A percentile compares a stretch with the other conserved stretches of the same genome.
Conservation (phyloP, 2,329 filamentous ascomycete species). For the Trichothecium sympodiale region DNA sequence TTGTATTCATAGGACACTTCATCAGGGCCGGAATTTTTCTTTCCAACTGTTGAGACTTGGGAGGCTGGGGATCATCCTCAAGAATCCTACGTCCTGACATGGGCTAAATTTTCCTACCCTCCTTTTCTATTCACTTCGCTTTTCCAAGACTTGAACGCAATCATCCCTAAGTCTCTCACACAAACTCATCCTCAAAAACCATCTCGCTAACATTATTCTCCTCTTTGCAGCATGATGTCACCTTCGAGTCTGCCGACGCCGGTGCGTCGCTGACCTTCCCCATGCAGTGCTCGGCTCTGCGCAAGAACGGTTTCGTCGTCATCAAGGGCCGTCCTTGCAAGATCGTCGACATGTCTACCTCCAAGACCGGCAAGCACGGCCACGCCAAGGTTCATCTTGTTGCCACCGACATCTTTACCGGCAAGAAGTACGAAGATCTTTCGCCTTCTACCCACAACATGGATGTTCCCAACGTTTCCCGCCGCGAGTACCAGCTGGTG, state of each 20-base stretch:
- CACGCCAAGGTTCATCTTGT: constrained; percentile 99
- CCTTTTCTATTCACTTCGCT: constrained; percentile 6
- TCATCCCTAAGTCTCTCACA: not conserved
- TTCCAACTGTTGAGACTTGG: no score
- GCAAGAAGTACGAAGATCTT: constrained; percentile 99
- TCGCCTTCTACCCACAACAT: constrained; percentile 97
- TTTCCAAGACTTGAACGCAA: no score
- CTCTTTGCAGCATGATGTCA: constrained; percentile 46
- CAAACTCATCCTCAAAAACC: not conserved
- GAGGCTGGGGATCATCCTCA: no score
- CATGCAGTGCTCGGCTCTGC: constrained; percentile 99
- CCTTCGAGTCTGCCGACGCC: constrained; percentile 90
- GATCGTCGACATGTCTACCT: constrained; percentile 99
- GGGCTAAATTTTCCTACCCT: no score
- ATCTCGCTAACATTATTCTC: constrained; percentile 8
- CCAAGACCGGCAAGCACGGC: constrained; percentile 99
- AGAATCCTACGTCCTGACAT: no score
- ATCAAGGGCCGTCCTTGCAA: constrained; percentile 99
- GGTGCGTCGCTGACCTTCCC: constrained; percentile 90
- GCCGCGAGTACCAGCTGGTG: constrained; percentile 90
- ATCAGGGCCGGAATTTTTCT: no score
- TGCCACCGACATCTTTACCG: constrained; percentile 97
- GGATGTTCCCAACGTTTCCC: constrained; percentile 90
- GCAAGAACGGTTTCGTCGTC: constrained; percentile 97
- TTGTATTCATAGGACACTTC: no score